Evolutionary conservation across 495 filamentous ascomycete genomes (phyloP).

Genomic region (Annulohypoxylon maeteangense): DNA sequence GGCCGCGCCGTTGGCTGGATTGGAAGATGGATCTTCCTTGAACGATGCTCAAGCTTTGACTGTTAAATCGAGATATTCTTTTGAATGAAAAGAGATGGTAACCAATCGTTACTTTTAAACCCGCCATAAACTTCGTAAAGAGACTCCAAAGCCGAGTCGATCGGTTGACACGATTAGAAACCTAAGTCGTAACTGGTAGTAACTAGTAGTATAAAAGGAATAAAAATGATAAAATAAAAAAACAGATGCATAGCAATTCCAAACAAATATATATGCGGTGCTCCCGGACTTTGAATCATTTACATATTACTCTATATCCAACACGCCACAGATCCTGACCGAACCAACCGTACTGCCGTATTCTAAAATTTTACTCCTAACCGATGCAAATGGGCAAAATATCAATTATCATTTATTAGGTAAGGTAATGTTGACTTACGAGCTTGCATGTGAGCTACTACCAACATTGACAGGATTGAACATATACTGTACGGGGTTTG

Average conservation of each 20-base stretch:
- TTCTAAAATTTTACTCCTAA: background rate
- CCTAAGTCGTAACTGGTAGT: background rate
- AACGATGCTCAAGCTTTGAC: conserved; percentile 8
- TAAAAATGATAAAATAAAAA: background rate
- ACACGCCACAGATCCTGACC: conserved; percentile 1
- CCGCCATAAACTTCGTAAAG: background rate
- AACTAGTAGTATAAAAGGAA: background rate
- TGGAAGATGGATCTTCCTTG: conserved; percentile 32
- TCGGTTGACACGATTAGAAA: conserved; percentile 3
- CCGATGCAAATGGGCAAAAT: background rate
- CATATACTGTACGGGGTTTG: conserved; percentile 7
- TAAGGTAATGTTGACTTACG: background rate
- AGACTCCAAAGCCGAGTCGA: background rate
- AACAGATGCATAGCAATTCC: background rate
- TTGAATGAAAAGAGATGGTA: conserved; percentile 17
- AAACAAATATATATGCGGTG: background rate
- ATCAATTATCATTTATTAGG: background rate
- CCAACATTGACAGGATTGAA: conserved; percentile 1
- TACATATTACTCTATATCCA: background rate
- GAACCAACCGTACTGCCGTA: background rate
- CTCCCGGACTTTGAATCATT: conserved; percentile 1
- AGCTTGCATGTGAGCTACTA: conserved; percentile 25
- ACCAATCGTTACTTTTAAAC: conserved; percentile 28
- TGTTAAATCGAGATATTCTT: conserved; percentile 33
- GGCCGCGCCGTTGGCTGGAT: conserved; percentile 28